Evolutionary conservation across 1,139 yeast genomes (phyloP).

Genomic region (Meyerozyma athensensis): DNA sequence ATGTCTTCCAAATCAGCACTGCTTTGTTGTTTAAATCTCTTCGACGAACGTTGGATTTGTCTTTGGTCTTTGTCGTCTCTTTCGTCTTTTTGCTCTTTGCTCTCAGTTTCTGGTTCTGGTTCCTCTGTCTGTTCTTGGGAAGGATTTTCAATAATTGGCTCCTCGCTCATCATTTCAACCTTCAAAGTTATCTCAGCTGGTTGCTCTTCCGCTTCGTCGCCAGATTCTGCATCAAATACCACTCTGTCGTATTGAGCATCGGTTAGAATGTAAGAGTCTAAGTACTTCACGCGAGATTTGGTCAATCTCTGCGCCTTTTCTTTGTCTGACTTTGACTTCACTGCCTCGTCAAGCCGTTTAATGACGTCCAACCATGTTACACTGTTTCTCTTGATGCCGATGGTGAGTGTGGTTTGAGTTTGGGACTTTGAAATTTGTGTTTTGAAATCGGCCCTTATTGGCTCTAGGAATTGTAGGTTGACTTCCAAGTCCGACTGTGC

Average conservation of each 20-base stretch:
- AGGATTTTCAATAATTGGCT: no score
- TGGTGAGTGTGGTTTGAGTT: constrained; percentile 7
- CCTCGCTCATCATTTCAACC: constrained; percentile 4
- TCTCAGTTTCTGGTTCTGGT: constrained; percentile 8
- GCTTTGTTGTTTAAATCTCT: constrained; percentile 29
- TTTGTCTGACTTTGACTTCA: constrained; percentile 29
- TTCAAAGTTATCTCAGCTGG: constrained; percentile 6
- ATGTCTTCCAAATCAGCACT: constrained; percentile 18
- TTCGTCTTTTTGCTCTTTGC: constrained; percentile 4
- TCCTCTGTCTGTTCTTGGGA: no score
- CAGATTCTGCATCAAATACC: constrained; percentile 16
- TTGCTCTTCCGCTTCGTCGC: constrained; percentile 7
- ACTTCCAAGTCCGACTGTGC: constrained; percentile 11
- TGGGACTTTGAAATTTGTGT: constrained; percentile 15
- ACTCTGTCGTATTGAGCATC: constrained; percentile 45
- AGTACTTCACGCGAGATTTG: constrained; percentile 29
- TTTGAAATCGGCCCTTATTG: constrained; percentile 27
- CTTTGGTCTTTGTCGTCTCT: constrained; percentile 1
- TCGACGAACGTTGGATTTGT: constrained; percentile 31
- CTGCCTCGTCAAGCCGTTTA: constrained; percentile 21
- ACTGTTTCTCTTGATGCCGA: constrained; percentile 9
- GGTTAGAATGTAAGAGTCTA: constrained; percentile 49
- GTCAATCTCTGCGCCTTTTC: constrained; percentile 28
- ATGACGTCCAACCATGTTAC: constrained; percentile 25
- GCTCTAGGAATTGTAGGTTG: constrained; percentile 19